Base-by-base conservation (phyloP, 352 stramenopile species). In the Phytophthora litchii region DNA sequence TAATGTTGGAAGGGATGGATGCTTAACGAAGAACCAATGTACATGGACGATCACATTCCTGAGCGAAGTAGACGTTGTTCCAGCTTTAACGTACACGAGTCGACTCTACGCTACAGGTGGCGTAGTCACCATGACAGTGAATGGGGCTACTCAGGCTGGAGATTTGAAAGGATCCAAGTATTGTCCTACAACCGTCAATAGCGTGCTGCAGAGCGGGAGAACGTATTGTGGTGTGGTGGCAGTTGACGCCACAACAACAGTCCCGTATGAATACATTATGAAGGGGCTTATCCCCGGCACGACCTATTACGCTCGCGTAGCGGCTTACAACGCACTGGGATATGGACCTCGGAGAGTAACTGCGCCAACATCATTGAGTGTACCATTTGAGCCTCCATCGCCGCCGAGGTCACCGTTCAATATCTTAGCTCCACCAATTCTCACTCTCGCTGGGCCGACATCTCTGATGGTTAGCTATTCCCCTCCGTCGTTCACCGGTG, bases 401-500 rank as follows among this genome's bases (percentile, higher is more conserved):
- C 9, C 34, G 0, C 79, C 83, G 0, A 83, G 70, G 25, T 92
- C 83, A 10, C 65, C 87, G 9, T 93, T 88, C 52, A 92, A 90
- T 35, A 27, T 74, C 3, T 48, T 70, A 17, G 76, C 86, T 3
- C 40, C 65, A 10, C 80, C 88, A 3, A 70, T 87, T 34, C 70
- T 94, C 12, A 90, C 86, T 4, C 69, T 97, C 0, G 82, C 73
- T 31, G 87, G 70, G 1, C 73, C 70, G 7, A 94, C 75, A 7
- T 82, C 86, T 29, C 62, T 98, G 12, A 59, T 87, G 14, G 71
- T 98, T 4, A 70, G 77, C 3, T 98, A 91, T 55, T 77, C 77
- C 1, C 70, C 88, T 12, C 91, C 94, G 3, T 59, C 48, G 6
- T 97, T 97, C 57, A 76, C 89, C 44, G 96, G 95, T 6, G 96